Base-by-base conservation (phyloP, 768 basidiomycete genomes). In the Panellus pusillus region DNA sequence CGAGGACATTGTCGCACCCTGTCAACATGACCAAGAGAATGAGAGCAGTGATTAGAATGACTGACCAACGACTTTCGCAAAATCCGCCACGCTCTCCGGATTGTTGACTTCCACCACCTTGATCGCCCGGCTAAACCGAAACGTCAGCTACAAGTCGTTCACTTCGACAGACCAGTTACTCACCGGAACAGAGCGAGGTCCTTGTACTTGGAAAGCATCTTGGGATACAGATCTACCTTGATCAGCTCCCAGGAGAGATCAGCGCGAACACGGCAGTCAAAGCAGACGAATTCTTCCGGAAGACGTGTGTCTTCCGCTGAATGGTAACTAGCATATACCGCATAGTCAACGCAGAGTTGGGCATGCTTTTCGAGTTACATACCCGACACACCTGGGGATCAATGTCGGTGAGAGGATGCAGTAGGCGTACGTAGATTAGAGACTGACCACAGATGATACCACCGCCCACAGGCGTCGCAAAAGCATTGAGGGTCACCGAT, bases 361-460 rank as follows among this genome's bases (percentile, higher is more conserved):
- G 17, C 36, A 41, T 11, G 24, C 20, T 9, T 11, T 9, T 38
- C 28, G 45, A 44, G 37, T 8, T 13, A 44, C 58, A 39, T 38
- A 73, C 72, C 75, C 75, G 68, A 74, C 74, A 60, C 75, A 76
- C 75, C 66, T 65, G 27, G 24, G 24, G 24, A 24, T 24, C 24
- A 24, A 24, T 24, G 24, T 24, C 24, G 24, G 24, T 24, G 63
- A 68, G 29, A 20, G 28, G 27, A 24, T 47, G 37, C 37, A 44
- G 43, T 6, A 46, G 42, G 15, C 20, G n/a, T 18, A 18, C 28
- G 8, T 8, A 45, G 45, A 17, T 29, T 13, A 29, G 37, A 27
- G 52, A 64, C 80, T 49, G 50, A 90, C 90, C 90, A 93, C 39
- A 83, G 61, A 66, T 93, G 91, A 64, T 80, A 86, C 89, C 89